Conservation (phyloP, 768 basidiomycete genomes). For the Tephrocybe sp. region DNA sequence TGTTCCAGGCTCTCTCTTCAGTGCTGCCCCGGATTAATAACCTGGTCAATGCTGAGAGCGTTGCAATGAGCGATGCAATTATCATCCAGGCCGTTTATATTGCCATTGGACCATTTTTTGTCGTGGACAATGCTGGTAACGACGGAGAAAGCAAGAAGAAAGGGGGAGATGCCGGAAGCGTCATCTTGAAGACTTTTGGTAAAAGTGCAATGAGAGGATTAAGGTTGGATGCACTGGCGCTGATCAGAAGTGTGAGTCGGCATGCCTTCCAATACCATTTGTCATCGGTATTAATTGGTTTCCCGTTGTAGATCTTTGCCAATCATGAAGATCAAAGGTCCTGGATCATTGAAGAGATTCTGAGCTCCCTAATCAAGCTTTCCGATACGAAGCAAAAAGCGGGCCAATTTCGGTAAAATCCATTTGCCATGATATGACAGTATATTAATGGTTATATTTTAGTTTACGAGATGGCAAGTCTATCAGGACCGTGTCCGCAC, state of each 20-base stretch:
- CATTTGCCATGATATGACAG: background rate
- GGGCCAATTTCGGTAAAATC: slow-evolving; percentile 78
- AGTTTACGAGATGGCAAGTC: slow-evolving; percentile 89
- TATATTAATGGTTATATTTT: slow-evolving; percentile 4
- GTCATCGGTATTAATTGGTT: background rate
- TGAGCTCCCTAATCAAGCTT: slow-evolving; percentile 85
- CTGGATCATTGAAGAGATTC: slow-evolving; percentile 98
- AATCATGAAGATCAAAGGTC: slow-evolving; percentile 87
- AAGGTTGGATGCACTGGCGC: slow-evolving; percentile 74
- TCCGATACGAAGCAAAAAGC: slow-evolving; percentile 88
- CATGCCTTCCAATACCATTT: background rate
- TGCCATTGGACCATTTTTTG: slow-evolving; percentile 91
- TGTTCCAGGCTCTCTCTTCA: slow-evolving; percentile 70
- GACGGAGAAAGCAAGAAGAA: slow-evolving; percentile 51
- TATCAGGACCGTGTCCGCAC: slow-evolving; percentile 90
- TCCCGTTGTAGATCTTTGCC: slow-evolving; percentile 93
- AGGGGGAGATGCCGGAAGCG: slow-evolving; percentile 55
- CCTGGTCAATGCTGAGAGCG: slow-evolving; percentile 68
- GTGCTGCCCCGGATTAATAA: slow-evolving; percentile 73
- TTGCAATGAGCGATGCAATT: slow-evolving; percentile 85
- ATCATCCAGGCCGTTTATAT: slow-evolving; percentile 93
- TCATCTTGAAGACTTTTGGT: slow-evolving; percentile 67
- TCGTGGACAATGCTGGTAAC: slow-evolving; percentile 60
- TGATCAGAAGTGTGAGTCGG: slow-evolving; percentile 77
- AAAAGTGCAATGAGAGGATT: slow-evolving; percentile 79